Base-by-base conservation (phyloP, 192 early-diverging fungal species). In the Chytriomyces sp. region DNA sequence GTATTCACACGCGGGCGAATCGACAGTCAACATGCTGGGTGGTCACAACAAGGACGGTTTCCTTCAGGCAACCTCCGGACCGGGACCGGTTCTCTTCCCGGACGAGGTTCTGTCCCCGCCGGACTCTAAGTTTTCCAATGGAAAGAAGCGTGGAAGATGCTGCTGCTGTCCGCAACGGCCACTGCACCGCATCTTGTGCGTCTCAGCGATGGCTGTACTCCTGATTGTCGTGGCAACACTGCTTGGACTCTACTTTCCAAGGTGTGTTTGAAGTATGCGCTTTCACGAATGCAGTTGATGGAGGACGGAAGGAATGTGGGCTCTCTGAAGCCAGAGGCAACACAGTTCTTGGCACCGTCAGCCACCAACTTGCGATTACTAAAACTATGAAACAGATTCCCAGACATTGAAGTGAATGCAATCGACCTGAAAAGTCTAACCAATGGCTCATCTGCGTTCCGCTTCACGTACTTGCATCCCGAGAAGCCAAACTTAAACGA, bases 401-500 rank as follows among this genome's bases (percentile, higher is more conserved):
- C 71, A 22, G 56, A 73, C 25, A 73, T 73, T 34, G 12, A 53
- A 39, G 71, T 73, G 5, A 52, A 34, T 34, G 49, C 59, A 17
- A 73, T 73, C 71, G 64, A 63, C 44, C 32, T 63, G 49, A 17
- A 14, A 14, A 64, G 33, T 37, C 6, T 73, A n/a, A n/a, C n/a
- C n/a, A n/a, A n/a, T 34, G 49, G 32, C 38, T 39, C 22, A 26
- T 37, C 33, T 36, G 73, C 73, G 10, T 74, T 56, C 64, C 55
- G 32, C 3, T 74, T 74, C 55, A 66, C 31, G 10, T 39, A 37
- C 31, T 64, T 64, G 5, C 7, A 53, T 25, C 7, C 65, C 49
- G 32, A 64, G 22, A 37, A 37, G 30, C 30, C 33, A 22, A 74
- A 74, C 73, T 58, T 65, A 52, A 65, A 74, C 38, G 38, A 65